A percentile compares a stretch with the other conserved stretches of the same genome.
These are phyloP conservation scores for Phaeosphaeriaceae sp. DNA, from an alignment of 2,329 filamentous ascomycete species.

Conservation along the genomic window DNA sequence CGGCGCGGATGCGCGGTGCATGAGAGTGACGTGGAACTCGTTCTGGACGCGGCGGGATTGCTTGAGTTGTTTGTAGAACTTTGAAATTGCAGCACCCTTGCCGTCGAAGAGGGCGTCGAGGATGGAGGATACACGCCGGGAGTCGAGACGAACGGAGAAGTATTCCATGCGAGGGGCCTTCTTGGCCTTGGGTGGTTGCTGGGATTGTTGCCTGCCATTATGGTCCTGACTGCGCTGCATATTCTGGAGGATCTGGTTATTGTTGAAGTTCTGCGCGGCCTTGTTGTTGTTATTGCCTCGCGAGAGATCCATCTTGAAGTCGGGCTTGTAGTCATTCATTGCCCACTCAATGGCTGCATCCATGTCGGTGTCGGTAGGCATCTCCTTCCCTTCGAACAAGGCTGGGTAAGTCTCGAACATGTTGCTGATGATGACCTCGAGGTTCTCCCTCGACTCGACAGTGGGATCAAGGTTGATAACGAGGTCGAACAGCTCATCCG, in stretches of 20 bases:
- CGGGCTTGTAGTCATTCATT: constrained; percentile 77
- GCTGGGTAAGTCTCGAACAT: constrained; percentile 81
- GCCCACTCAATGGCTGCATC: constrained; percentile 81
- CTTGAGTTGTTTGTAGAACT: constrained; percentile 79
- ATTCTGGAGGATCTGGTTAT: constrained; percentile 43
- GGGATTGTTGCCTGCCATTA: constrained; percentile 18
- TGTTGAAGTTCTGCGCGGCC: constrained; percentile 36
- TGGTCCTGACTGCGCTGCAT: constrained; percentile 36
- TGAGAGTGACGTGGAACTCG: constrained; percentile 93
- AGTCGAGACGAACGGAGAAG: constrained; percentile 66
- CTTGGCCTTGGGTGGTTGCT: constrained; percentile 55
- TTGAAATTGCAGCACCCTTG: constrained; percentile 61
- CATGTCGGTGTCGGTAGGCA: constrained; percentile 77
- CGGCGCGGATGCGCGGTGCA: constrained; percentile 74
- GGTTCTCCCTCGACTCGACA: constrained; percentile 80
- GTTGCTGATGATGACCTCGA: constrained; percentile 78
- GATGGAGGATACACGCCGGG: constrained; percentile 60
- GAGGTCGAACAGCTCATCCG: constrained; percentile 83
- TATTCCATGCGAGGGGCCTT: constrained; percentile 67
- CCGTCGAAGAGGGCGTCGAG: constrained; percentile 76
- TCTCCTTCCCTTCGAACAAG: constrained; percentile 65
- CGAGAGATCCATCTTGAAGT: constrained; percentile 77
- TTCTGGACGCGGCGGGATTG: constrained; percentile 77
- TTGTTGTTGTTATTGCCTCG: constrained; percentile 46
- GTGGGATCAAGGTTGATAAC: constrained; percentile 85